Evolutionary conservation across 352 stramenopile species (phyloP), one percentile per base, ranked within the genome.

Genomic region (Globisporangium rhizosaccharum): DNA sequence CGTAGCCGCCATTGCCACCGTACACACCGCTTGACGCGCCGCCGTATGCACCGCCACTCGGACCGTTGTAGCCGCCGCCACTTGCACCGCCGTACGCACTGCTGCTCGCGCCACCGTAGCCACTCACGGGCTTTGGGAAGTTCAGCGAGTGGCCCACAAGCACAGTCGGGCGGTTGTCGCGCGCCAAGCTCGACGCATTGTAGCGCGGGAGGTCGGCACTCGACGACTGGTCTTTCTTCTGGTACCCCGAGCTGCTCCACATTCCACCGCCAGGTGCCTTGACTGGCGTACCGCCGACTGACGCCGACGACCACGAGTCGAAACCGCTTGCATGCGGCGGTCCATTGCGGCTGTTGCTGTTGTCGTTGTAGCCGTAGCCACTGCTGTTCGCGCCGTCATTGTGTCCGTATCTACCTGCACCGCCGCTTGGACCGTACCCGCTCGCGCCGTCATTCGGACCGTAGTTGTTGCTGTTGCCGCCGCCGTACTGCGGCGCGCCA

Each of bases 141-240:
- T 80, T 88, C 41, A 93, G 67, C 17, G 79, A 82, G 53, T 90
- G 78, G 1, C 85, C 85, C 23, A 95, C 82, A 0, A 95, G 69
- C 26, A 95, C 85, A 0, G 85, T 95, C 7, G 85, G 85, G 1
- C 85, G 83, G 55, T 90, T 92, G 68, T 95, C 85, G n/a, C 85
- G 79, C 1, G 73, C 71, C 26, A 59, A 28, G 17, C 65, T 73
- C 5, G 71, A 70, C 2, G 71, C 66, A 12, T 71, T 75, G 56
- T 86, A 93, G 0, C 72, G 67, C 7, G 76, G 78, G n/a, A 80
- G 59, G 25, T 78, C 67, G 0, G 59, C 33, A 0, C 58, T 57
- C 25, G 56, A 54, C 7, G 62, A 56, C 26, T 66, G 57, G 10
- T 90, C 81, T 36, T 76, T 86, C 62, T 90, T 90, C 59, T 95